Evolutionary conservation across 2,329 filamentous ascomycete species (phyloP), one percentile per base, ranked within the genome.

Genomic region (Xylaria sp.): DNA sequence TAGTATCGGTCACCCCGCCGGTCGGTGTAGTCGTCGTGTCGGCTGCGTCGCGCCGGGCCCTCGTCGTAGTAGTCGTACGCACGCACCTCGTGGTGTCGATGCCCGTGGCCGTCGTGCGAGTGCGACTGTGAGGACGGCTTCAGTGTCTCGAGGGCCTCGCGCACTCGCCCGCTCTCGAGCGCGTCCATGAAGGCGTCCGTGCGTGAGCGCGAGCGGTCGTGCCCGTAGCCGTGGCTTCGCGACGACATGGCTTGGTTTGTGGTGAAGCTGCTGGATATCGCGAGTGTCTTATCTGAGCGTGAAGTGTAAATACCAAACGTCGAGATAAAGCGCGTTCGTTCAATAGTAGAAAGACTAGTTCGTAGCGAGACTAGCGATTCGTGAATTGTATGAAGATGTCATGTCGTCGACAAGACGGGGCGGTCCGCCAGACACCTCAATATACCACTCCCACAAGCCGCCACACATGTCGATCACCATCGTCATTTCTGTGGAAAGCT

Each of bases 181-280:
- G 62, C 54, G 15, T 53, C 58, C 4, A 58, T 11, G 46, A 62
- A 58, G 8, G 52, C 52, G 44, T 53, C 54, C 10, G 62, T 25
- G 27, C 62, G 53, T 11, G 62, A 64, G 49, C 58, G 62, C 19
- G 54, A 58, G 29, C 54, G 43, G 52, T 46, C 23, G 54, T 59
- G 33, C 8, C 37, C 40, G 31, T 17, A 44, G 11, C 27, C 10
- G 10, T 49, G 46, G n/a, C 51, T 10, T 17, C 56, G 44, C 3
- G 60, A 60, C 8, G 63, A 58, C 60, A 65, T 65, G 3, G 27
- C 27, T 29, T 27, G 27, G 15, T 49, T 31, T 25, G 4, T 25
- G 51, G n/a, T n/a, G 37, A 10, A 23, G 44, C 8, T 25, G 31
- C 13, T 54, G n/a, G 48, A 43, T 43, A 4, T 37, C 3, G 19